Conservation (phyloP, 2,329 filamentous ascomycete species). For the Pestalotiopsis fici region DNA sequence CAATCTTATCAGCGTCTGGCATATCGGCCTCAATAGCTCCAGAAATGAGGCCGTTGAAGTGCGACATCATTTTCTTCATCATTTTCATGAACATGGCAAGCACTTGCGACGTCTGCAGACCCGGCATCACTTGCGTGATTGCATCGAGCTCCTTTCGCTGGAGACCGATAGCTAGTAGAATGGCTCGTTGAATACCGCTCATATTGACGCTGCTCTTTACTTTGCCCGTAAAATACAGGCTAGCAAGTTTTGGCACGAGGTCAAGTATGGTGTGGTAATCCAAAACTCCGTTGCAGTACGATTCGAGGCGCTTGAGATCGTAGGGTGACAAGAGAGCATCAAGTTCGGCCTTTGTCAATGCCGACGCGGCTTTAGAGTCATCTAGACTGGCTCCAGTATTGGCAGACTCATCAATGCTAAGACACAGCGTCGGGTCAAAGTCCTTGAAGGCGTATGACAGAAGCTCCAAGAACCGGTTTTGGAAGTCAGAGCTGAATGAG, state of each 20-base stretch:
- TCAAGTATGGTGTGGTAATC: slow-evolving; percentile 98
- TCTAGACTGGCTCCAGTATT: slow-evolving; percentile 71
- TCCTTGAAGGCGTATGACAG: slow-evolving; percentile 90
- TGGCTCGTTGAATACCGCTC: slow-evolving; percentile 79
- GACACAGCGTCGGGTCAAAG: slow-evolving; percentile 76
- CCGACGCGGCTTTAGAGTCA: slow-evolving; percentile 47
- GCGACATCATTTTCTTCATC: slow-evolving; percentile 78
- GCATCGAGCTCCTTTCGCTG: slow-evolving; percentile 86
- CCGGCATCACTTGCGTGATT: slow-evolving; percentile 73
- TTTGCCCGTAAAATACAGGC: slow-evolving; percentile 81
- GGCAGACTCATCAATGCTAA: slow-evolving; percentile 87
- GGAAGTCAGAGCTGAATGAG: slow-evolving; percentile 90
- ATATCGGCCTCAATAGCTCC: slow-evolving; percentile 70
- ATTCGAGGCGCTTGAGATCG: slow-evolving; percentile 91
- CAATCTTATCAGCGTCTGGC: slow-evolving; percentile 57
- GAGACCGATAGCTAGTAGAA: slow-evolving; percentile 86
- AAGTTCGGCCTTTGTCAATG: slow-evolving; percentile 73
- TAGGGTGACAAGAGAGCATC: slow-evolving; percentile 83
- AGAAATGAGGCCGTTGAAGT: slow-evolving; percentile 76
- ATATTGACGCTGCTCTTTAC: slow-evolving; percentile 69
- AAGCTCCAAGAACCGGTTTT: slow-evolving; percentile 86
- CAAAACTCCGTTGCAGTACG: slow-evolving; percentile 94
- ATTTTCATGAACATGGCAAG: slow-evolving; percentile 98
- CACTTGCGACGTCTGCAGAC: slow-evolving; percentile 72
- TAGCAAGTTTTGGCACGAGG: slow-evolving; percentile 79